Conservation (phyloP, 768 basidiomycete species). For the Galerina sulciceps region DNA sequence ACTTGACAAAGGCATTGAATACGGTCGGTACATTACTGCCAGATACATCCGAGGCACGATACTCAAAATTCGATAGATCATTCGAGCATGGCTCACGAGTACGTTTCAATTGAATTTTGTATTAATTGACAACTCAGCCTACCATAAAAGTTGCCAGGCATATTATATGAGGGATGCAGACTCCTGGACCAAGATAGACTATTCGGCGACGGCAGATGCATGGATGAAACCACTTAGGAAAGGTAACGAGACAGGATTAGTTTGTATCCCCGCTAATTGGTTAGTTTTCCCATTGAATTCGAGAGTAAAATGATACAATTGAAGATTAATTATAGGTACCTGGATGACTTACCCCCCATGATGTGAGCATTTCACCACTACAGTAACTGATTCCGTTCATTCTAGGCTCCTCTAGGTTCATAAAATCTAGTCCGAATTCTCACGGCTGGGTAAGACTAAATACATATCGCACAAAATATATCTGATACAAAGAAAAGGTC, state of each 20-base stretch:
- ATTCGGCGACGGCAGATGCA: constrained; percentile 53
- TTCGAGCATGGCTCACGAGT: constrained; percentile 68
- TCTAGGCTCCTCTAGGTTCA: constrained; percentile 52
- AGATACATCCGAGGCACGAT: not conserved
- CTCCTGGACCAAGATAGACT: constrained; percentile 75
- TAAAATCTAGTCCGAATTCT: constrained; percentile 66
- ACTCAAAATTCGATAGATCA: constrained; percentile 42
- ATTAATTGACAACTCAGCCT: constrained; percentile 44
- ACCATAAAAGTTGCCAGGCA: constrained; percentile 51
- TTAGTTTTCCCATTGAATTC: constrained; percentile 23
- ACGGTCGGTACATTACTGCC: constrained; percentile 44
- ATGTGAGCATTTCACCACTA: constrained; percentile 44
- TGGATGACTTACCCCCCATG: constrained; percentile 79
- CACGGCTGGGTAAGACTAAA: constrained; percentile 63
- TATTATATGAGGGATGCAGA: constrained; percentile 74
- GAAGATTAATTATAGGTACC: constrained; percentile 45
- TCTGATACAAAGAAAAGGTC: constrained; percentile 42
- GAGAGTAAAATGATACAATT: not conserved
- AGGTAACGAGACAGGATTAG: constrained; percentile 65
- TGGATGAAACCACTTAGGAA: constrained; percentile 79
- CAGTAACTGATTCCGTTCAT: too few relatives aligned
- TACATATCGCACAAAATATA: not conserved
- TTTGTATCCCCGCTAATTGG: constrained; percentile 75
- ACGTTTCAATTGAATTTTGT: constrained; percentile 31
- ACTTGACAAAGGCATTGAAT: constrained; percentile 75